Evolutionary conservation across 495 filamentous ascomycete genomes (phyloP).

Genomic region (Xylaria castorea): DNA sequence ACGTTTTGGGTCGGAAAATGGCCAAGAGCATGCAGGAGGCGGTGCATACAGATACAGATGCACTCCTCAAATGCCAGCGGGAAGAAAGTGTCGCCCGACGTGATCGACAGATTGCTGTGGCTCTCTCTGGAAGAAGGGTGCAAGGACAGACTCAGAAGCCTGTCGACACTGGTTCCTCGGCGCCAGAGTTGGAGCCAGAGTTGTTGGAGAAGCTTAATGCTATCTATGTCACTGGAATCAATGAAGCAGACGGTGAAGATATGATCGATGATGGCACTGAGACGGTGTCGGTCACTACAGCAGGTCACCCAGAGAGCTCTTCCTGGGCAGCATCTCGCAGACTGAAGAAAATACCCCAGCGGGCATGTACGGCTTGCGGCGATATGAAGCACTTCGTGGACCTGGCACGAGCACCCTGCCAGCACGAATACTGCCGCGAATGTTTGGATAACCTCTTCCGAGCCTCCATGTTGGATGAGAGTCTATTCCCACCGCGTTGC

Average conservation of each 20-base stretch:
- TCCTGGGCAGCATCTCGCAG: constrained; percentile 24
- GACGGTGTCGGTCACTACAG: background rate
- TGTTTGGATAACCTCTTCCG: constrained; percentile 54
- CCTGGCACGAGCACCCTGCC: constrained; percentile 40
- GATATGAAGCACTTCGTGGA: constrained; percentile 25
- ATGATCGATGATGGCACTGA: background rate
- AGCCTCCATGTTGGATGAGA: constrained; percentile 51
- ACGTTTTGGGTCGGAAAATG: constrained; percentile 40
- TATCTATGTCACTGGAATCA: constrained; percentile 18
- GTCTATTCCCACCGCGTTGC: constrained; percentile 61
- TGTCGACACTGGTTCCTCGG: background rate
- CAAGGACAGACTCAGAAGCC: background rate
- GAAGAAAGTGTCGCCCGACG: constrained; percentile 32
- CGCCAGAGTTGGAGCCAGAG: constrained; percentile 7
- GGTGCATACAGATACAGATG: constrained; percentile 38
- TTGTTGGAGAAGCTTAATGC: constrained; percentile 20
- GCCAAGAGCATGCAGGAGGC: constrained; percentile 42
- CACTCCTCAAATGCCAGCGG: constrained; percentile 30
- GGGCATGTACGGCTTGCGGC: constrained; percentile 30
- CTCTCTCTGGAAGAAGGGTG: background rate
- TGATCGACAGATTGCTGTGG: constrained; percentile 32
- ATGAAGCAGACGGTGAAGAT: background rate
- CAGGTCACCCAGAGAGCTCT: background rate
- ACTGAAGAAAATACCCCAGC: background rate
- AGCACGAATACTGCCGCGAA: constrained; percentile 55